A percentile compares a stretch with the other conserved stretches of the same genome.
Evolutionary conservation across 768 basidiomycete species (phyloP).

Genomic region (Rhodotorula kratochvilovae): DNA sequence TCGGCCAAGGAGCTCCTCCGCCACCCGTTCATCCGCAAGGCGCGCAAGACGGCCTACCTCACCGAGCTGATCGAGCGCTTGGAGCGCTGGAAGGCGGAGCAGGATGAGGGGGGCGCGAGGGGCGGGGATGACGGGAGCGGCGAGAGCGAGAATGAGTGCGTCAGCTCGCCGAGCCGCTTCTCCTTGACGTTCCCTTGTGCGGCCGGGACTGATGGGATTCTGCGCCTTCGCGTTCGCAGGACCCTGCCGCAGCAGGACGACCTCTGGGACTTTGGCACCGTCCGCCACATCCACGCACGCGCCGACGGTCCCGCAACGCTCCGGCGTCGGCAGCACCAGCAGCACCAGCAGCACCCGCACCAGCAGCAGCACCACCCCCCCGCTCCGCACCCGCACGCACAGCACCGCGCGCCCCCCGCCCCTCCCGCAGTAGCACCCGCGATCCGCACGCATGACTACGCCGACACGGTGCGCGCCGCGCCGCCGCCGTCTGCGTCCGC

Average conservation of each 20-base stretch:
- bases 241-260: constrained; percentile 57
- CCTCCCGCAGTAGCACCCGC: neutral
- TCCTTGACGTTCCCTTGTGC: neutral
- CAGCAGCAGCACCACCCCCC: constrained; percentile 45
- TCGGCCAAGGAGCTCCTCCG: constrained; percentile 90
- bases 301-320: constrained; percentile 41
- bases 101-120: constrained; percentile 67
- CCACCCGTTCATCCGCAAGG: constrained; percentile 91
- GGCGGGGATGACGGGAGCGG: constrained; percentile 47
- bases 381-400: constrained; percentile 51
- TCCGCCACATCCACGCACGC: constrained; percentile 62
- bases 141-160: constrained; percentile 56
- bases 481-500: constrained; percentile 1
- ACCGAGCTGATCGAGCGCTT: constrained; percentile 80
- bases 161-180: neutral
- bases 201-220: neutral
- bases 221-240: neutral
- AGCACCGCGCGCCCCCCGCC: constrained; percentile 47
- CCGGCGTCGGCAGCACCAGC: constrained; percentile 22
- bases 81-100: constrained; percentile 75
- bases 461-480: constrained; percentile 24
- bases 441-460: constrained; percentile 18
- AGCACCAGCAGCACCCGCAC: neutral
- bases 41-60: constrained; percentile 88
- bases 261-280: constrained; percentile 96